These are phyloP conservation scores for Clarireedia monteithiana DNA, from an alignment of 2,329 filamentous ascomycete genomes.

Conservation along the genomic window DNA sequence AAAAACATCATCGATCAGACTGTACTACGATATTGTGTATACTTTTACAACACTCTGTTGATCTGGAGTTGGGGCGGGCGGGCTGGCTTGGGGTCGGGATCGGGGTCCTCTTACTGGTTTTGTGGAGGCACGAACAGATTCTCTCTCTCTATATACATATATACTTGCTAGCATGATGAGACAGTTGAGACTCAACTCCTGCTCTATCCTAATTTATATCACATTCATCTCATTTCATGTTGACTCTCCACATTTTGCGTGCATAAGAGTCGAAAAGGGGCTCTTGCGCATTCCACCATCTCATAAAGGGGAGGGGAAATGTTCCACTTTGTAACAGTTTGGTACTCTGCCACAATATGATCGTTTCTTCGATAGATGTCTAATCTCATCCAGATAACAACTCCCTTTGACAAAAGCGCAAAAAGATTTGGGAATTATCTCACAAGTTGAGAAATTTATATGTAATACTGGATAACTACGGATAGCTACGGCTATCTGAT, in stretches of 20 bases:
- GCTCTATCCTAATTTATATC: slow-evolving; percentile 2
- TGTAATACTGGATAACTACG: too few species aligned
- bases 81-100: too few species aligned
- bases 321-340: not conserved
- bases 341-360: too few species aligned
- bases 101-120: not conserved
- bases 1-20: slow-evolving; percentile 10
- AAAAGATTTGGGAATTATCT: too few species aligned
- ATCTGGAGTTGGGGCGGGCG: not conserved
- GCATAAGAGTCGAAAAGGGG: not conserved
- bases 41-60: not conserved
- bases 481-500: not conserved
- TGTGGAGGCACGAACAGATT: too few species aligned
- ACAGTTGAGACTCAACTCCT: not conserved
- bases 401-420: too few species aligned
- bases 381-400: not conserved
- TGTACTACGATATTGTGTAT: slow-evolving; percentile 12
- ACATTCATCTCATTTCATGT: not conserved
- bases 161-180: not conserved
- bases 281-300: too few species aligned
- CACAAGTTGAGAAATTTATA: too few species aligned
- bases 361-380: too few species aligned
- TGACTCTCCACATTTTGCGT: not conserved
- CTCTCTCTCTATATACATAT: not conserved
- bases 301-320: not conserved